Percentiles rank a stretch among this genome's conserved stretches.
Conservation (phyloP, 106 monocot genomes). For the Platanthera zijinensis region DNA sequence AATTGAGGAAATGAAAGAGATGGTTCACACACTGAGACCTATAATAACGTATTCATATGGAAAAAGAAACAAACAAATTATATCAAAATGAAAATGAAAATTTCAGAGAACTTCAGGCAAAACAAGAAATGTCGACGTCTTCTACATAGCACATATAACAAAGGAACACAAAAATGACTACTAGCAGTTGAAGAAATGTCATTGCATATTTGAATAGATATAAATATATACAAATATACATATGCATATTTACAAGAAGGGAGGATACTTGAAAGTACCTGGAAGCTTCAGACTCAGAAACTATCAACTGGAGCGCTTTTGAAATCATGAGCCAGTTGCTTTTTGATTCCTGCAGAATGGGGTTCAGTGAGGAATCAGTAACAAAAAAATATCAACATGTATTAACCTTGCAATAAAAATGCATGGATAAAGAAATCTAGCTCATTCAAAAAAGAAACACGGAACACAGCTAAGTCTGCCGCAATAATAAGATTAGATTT, state of each 20-base stretch:
- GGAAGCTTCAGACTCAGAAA: slow-evolving; percentile 64
- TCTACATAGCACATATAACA: not conserved
- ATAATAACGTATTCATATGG: no score
- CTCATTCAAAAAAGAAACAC: not conserved
- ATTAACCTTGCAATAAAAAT: not conserved
- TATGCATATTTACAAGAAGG: not conserved
- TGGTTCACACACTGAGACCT: no score
- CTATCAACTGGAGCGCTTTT: slow-evolving; percentile 77
- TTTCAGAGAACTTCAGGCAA: not conserved
- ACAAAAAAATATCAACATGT: slow-evolving; percentile 1
- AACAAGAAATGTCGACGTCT: not conserved
- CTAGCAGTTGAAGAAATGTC: not conserved
- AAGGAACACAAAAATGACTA: not conserved
- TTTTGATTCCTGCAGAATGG: slow-evolving; percentile 65
- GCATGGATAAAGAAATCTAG: slow-evolving; percentile 1
- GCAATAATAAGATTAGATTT: slow-evolving; percentile 1
- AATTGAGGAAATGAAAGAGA: not conserved
- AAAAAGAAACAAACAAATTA: no score
- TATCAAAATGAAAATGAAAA: no score
- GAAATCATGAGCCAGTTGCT: slow-evolving; percentile 69
- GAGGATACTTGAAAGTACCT: slow-evolving; percentile 35
- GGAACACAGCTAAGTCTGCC: not conserved
- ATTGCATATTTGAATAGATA: not conserved
- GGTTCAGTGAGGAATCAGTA: not conserved
- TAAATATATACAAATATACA: not conserved